phyloP scores from a whole-genome alignment of 1,139 yeast species.

The Trichomonascaceae sp. region DNA sequence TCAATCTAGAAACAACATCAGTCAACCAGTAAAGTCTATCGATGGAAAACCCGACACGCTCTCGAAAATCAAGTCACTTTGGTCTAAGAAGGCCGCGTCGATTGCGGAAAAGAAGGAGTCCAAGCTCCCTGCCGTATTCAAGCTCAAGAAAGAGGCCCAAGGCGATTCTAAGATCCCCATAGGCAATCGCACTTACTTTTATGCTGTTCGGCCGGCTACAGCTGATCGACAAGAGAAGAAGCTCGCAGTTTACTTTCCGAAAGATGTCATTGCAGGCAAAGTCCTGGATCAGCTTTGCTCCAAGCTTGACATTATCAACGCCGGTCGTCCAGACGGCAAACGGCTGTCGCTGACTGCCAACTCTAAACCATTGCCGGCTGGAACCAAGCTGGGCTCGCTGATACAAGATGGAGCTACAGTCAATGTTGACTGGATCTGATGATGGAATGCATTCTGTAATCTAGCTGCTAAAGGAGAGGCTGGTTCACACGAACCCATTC shows the following conservation, averaged over 20 bases:
- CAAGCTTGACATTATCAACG: constrained; percentile 40
- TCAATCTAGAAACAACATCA: not conserved
- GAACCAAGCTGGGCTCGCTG: too few species aligned
- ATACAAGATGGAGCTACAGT: too few species aligned
- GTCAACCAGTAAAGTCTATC: not conserved
- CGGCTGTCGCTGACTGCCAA: too few species aligned
- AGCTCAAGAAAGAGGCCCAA: constrained; percentile 40
- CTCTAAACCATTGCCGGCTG: too few species aligned
- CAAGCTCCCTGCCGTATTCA: constrained; percentile 25
- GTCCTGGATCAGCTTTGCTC: constrained; percentile 58
- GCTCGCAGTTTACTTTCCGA: constrained; percentile 39
- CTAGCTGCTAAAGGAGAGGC: too few species aligned
- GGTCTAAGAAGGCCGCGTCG: constrained; percentile 10
- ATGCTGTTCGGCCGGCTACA: constrained; percentile 29
- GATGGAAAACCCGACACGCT: constrained; percentile 5
- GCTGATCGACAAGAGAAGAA: constrained; percentile 19
- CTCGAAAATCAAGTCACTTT: constrained; percentile 9
- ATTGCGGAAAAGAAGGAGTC: constrained; percentile 6
- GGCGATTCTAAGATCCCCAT: constrained; percentile 52
- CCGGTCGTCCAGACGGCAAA: too few species aligned
- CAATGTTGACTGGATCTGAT: too few species aligned
- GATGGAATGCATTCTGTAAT: too few species aligned
- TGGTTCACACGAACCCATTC: too few species aligned
- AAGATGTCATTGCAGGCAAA: constrained; percentile 66
- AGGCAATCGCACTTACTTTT: constrained; percentile 48